Percentiles rank a stretch among this genome's conserved stretches.
phyloP scores from a whole-genome alignment of 129 eudicot species.

The Solidago caesia region DNA sequence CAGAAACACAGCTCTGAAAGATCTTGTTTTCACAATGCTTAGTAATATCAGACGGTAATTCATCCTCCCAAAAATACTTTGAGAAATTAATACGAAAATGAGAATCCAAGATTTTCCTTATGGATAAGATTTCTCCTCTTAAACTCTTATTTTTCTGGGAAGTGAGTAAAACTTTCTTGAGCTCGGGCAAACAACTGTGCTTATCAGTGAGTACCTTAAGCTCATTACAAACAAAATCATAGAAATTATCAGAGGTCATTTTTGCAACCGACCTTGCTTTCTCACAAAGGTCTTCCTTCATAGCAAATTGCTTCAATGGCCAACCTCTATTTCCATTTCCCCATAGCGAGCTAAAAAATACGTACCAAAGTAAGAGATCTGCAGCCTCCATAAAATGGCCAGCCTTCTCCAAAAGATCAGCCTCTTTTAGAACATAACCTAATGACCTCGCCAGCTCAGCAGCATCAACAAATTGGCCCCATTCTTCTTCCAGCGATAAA shows the following conservation, averaged over 20 bases:
- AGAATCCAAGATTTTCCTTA: neutral
- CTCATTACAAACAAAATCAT: slow-evolving; percentile 1
- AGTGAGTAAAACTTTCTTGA: neutral
- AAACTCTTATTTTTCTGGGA: neutral
- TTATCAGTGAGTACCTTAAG: neutral
- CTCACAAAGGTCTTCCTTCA: neutral
- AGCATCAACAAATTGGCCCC: neutral
- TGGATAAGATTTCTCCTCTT: neutral
- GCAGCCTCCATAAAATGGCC: neutral
- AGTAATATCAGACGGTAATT: neutral
- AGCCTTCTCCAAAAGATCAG: slow-evolving; percentile 4
- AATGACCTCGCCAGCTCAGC: neutral
- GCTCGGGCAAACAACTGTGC: neutral
- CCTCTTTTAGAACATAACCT: neutral
- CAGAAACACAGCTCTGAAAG: neutral
- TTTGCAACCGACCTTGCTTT: neutral
- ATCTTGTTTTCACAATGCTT: neutral
- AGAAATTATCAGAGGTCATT: neutral
- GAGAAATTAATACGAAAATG: neutral
- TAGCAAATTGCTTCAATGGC: neutral
- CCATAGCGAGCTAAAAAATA: neutral
- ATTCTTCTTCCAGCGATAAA: neutral
- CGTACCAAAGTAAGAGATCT: neutral
- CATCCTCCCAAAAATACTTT: neutral
- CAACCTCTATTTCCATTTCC: neutral